phyloP scores from a whole-genome alignment of 345 rosid genomes.

The Cardiospermum halicacabum region DNA sequence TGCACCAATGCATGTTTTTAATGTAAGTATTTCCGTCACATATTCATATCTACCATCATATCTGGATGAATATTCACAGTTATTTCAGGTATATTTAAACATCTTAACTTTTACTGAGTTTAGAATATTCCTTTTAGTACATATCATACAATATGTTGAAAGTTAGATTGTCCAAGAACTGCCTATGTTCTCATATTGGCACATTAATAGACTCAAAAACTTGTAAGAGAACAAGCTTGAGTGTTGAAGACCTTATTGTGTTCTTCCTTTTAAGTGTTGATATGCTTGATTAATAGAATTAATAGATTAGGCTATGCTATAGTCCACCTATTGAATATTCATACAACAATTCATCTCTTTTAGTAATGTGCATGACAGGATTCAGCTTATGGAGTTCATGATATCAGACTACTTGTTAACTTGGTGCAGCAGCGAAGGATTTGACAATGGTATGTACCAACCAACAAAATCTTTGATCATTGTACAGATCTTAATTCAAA shows the following conservation, averaged over 20 bases:
- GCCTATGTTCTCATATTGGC: not conserved
- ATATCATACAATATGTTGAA: not conserved
- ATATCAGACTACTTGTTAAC: constrained; percentile 53
- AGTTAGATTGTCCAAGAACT: not conserved
- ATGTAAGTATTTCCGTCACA: constrained; percentile 40
- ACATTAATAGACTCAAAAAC: not conserved
- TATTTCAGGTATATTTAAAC: not conserved
- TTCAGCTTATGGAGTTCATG: constrained; percentile 79
- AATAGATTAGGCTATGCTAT: not conserved
- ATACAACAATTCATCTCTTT: too few relatives aligned
- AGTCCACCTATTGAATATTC: not conserved
- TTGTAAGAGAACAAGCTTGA: not conserved
- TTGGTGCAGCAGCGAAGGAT: constrained; percentile 49
- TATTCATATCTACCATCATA: constrained; percentile 4
- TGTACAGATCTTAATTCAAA: not conserved
- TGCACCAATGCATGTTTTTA: constrained; percentile 61
- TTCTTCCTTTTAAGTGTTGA: not conserved
- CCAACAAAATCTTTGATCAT: not conserved
- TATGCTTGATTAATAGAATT: not conserved
- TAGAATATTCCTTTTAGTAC: not conserved
- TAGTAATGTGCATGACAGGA: constrained; percentile 41
- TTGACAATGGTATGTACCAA: constrained; percentile 47
- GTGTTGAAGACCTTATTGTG: not conserved
- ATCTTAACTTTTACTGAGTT: not conserved
- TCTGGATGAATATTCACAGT: not conserved